A percentile compares a stretch with the other conserved stretches of the same genome.
Conservation (phyloP, 1,284 basidiomycete species). For the Tilletia horrida region DNA sequence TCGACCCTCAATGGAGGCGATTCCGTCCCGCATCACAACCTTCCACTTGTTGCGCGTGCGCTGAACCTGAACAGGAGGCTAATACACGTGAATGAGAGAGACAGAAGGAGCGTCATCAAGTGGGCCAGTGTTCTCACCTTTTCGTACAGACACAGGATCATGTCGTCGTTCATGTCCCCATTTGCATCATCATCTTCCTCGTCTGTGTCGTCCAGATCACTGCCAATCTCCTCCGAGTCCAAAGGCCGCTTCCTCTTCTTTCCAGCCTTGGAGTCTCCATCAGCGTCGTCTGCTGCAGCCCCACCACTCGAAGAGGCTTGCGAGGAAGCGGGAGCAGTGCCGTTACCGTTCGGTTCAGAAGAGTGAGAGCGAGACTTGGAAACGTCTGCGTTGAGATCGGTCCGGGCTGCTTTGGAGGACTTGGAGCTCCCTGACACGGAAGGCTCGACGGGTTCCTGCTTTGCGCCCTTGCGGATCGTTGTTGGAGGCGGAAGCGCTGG, state of each 20-base stretch:
- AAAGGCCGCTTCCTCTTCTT: constrained; percentile 55
- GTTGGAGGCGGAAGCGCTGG: constrained; percentile 34
- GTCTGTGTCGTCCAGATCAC: constrained; percentile 90
- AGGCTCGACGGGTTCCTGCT: background rate
- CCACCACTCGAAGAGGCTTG: background rate
- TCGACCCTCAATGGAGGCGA: constrained; percentile 92
- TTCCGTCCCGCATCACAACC: constrained; percentile 96
- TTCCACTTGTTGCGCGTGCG: constrained; percentile 99
- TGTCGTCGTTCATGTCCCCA: constrained; percentile 65
- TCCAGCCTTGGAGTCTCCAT: constrained; percentile 28
- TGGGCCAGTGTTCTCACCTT: constrained; percentile 64
- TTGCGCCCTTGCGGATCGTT: constrained; percentile 18
- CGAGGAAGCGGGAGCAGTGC: constrained; percentile 18
- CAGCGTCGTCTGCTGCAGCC: constrained; percentile 16
- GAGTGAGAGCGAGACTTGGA: constrained; percentile 11
- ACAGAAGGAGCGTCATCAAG: background rate
- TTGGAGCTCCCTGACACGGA: background rate
- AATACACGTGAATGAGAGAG: too few relatives aligned
- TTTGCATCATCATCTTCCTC: constrained; percentile 60
- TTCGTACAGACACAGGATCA: constrained; percentile 97
- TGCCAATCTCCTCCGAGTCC: constrained; percentile 81
- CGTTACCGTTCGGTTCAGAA: constrained; percentile 14
- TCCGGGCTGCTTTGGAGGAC: constrained; percentile 10
- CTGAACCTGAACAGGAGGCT: constrained; percentile 62
- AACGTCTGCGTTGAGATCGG: background rate